phyloP scores from a whole-genome alignment of 2,329 filamentous ascomycete species.

The Hawksworthiomyces lignivorus region DNA sequence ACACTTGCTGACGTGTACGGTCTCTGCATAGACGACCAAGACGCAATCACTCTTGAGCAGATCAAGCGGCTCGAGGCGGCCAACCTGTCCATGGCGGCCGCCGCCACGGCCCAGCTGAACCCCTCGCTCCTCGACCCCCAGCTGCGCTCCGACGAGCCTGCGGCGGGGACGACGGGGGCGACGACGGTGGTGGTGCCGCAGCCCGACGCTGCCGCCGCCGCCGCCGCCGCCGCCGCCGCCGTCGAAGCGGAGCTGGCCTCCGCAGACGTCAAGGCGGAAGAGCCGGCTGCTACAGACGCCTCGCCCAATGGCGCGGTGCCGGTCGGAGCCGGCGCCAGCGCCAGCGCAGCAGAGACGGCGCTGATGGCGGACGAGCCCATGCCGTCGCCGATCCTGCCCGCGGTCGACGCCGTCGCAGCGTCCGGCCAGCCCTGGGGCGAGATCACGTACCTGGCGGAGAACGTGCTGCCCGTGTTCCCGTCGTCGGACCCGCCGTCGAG shows the following conservation, averaged over 20 bases:
- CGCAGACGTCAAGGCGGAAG: neutral
- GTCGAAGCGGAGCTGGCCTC: neutral
- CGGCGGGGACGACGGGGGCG: constrained; percentile 17
- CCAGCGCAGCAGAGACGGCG: constrained; percentile 5
- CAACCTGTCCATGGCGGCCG: constrained; percentile 48
- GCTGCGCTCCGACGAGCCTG: constrained; percentile 21
- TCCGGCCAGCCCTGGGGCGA: constrained; percentile 43
- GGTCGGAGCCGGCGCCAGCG: neutral
- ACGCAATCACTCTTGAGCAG: constrained; percentile 28
- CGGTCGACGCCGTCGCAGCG: constrained; percentile 13
- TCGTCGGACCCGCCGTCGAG: constrained; percentile 14
- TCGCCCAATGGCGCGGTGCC: neutral
- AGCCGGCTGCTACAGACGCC: neutral
- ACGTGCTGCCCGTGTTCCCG: constrained; percentile 20
- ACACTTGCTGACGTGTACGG: too few relatives aligned
- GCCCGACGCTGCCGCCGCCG: constrained; percentile 11
- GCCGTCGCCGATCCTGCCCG: constrained; percentile 1
- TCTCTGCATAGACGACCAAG: constrained; percentile 14
- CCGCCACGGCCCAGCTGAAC: constrained; percentile 48
- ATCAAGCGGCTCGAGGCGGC: constrained; percentile 42
- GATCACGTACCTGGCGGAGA: constrained; percentile 40
- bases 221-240: constrained; percentile 1
- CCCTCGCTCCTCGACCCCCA: constrained; percentile 46
- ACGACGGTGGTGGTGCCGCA: constrained; percentile 14
- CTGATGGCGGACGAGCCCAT: constrained; percentile 11